phyloP scores from a whole-genome alignment of 2,329 filamentous ascomycete species.

The Penicillium vulpinum region DNA sequence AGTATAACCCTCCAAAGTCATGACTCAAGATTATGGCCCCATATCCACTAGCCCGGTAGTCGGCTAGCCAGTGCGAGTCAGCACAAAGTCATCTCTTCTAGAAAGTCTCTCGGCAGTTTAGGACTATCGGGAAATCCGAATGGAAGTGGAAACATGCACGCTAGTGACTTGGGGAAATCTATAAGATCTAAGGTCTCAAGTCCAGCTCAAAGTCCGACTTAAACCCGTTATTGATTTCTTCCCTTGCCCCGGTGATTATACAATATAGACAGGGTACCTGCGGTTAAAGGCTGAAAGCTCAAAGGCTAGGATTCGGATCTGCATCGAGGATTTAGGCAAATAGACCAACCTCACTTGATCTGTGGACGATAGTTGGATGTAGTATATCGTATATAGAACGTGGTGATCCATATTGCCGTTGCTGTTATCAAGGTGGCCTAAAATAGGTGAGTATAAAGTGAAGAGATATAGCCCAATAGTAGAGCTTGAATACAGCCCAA shows the following conservation, averaged over 20 bases:
- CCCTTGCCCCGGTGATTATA: slow-evolving; percentile 9
- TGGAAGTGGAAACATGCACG: slow-evolving; percentile 1
- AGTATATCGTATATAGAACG: not conserved
- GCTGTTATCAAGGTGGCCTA: not conserved
- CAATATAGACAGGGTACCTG: slow-evolving; percentile 2
- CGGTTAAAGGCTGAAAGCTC: slow-evolving; percentile 8
- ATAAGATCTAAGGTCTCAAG: not conserved
- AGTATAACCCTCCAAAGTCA: slow-evolving; percentile 1
- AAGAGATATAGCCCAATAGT: not conserved
- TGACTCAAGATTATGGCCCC: slow-evolving; percentile 16
- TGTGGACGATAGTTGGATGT: not conserved
- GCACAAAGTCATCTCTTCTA: not conserved
- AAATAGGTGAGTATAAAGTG: not conserved
- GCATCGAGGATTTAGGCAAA: not conserved
- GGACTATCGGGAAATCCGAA: not conserved
- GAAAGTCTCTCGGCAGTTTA: slow-evolving; percentile 2
- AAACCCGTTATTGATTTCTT: not conserved
- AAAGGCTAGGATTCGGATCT: not conserved
- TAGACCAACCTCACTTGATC: not conserved
- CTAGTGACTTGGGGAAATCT: not conserved
- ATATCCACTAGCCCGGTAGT: not conserved
- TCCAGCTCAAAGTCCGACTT: not conserved
- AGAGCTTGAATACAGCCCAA: not conserved
- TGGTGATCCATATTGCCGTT: not conserved
- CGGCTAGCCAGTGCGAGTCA: not conserved